These are phyloP conservation scores for Henckelia pumila DNA, from an alignment of 257 asterid species.

Conservation along the genomic window DNA sequence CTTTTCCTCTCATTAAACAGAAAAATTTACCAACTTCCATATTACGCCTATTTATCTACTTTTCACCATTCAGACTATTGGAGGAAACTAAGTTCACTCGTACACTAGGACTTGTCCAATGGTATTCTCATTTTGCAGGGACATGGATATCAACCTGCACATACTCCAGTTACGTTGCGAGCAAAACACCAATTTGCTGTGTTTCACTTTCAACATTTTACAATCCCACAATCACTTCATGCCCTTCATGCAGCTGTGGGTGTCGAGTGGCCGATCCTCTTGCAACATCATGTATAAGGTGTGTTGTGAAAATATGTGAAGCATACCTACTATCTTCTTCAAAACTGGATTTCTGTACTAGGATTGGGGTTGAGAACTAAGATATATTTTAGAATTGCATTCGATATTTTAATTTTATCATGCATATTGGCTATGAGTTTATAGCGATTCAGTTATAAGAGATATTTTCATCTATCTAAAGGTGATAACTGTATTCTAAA, in stretches of 20 bases:
- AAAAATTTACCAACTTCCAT: neutral
- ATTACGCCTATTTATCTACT: neutral
- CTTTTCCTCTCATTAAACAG: neutral
- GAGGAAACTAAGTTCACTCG: neutral
- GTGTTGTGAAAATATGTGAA: constrained; percentile 6
- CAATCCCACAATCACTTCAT: constrained; percentile 48
- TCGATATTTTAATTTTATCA: too few species aligned
- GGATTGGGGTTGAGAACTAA: neutral
- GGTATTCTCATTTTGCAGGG: constrained; percentile 26
- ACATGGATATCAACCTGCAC: constrained; percentile 58
- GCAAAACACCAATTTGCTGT: constrained; percentile 52
- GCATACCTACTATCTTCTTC: neutral
- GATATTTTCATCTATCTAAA: too few species aligned
- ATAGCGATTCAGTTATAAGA: too few species aligned
- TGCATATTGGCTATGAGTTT: too few species aligned
- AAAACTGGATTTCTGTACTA: neutral
- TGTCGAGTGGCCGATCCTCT: constrained; percentile 40
- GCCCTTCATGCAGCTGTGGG: constrained; percentile 75
- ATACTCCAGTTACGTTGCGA: constrained; percentile 46
- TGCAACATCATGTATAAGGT: constrained; percentile 61
- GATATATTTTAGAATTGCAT: too few species aligned
- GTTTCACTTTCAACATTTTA: constrained; percentile 73
- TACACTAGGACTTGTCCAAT: neutral
- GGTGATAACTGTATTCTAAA: too few species aligned
- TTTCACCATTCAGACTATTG: neutral